Base-by-base conservation (phyloP, 805 yeast species). In the Candida corydali region DNA sequence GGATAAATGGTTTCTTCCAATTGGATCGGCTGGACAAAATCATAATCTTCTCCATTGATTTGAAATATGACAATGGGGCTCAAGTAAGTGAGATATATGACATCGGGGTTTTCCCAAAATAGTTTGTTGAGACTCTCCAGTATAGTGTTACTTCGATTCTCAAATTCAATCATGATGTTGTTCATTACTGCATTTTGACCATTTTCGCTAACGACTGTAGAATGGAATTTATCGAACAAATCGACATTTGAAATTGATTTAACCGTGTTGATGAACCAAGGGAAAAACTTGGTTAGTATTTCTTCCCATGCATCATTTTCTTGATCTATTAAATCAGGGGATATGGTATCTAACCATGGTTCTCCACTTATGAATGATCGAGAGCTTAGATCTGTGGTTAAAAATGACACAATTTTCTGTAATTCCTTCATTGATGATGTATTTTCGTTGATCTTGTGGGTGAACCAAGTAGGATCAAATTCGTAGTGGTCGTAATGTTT, bases 1-100 rank as follows among this genome's bases (percentile, higher is more conserved):
- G 70, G 72, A 34, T 61, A 62, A 16, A 65, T 49, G 7, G 33
- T 34, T 31, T 65, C 69, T 17, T 50, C 45, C n/a, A 63, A 34
- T 12, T 44, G 36, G 34, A 63, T 51, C 5, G 63, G 55, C 29
- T 36, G 32, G 8, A 17, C 19, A 10, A 18, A 23, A 12, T 18
- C 28, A 20, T 20, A 20, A 6, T 54, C 55, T 36, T 65, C 69
- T 6, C 55, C 54, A 11, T 41, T 37, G 4, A 63, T 45, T 33
- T 53, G 59, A 16, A 62, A 36, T 0, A 69, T 57, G 14, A 67
- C 47, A 0, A 64, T 32, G 3, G 63, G 59, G 0, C 67, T 58
- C 23, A 62, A 45, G 5, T 45, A 34, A 14, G 44, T 45, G 29
- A 61, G 58, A 29, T 55, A 44, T 24, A 64, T 52, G 26, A 40